Base-by-base conservation (phyloP, 306 rosid species). In the Adenanthera pavonina region DNA sequence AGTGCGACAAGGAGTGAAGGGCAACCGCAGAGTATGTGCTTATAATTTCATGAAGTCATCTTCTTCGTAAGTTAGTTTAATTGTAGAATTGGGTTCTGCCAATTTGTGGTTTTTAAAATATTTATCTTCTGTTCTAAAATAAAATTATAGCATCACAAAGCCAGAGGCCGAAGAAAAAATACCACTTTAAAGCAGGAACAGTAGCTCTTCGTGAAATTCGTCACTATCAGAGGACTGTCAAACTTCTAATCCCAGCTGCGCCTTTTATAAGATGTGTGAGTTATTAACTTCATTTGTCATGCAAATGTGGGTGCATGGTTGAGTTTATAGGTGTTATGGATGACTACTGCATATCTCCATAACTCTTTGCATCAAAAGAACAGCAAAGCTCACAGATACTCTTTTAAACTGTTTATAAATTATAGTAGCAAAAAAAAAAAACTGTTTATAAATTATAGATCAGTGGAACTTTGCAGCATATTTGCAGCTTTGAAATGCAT, bases 141-240 rank as follows among this genome's bases (percentile, higher is more conserved):
- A 43, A 59, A 77, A 69, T 53, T 47, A 35, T 78, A 87, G 90
- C 80, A 69, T 56, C 89, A 8, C 47, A 7, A 53, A 40, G 85
- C 59, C 76, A 51, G 68, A 75, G 73, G 14, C 30, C 20, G 53
- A 76, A 71, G 78, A 94, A 85, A 74, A 87, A 44, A 6, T 10
- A 69, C 74, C 88, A 88, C 4, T 20, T 3, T 84, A 94, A 54
- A 74, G 90, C 91, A 8, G 98, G 98, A 73, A 59, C 90, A n/a
- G 79, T 36, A 36, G 95, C 97, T 4, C 93, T 94, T 65, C 91
- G 91, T 14, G 92, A 94, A 91, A 94, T 94, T 85, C 91, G 97
- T 9, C 74, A 64, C 2, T 85, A 72, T 20, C 98, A 94, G 83
- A 94, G 46, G 81, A 38, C 84, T 52, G 52, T 72, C 73, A 43